phyloP scores from a whole-genome alignment of 805 yeast species.

The Ogataea pini region DNA sequence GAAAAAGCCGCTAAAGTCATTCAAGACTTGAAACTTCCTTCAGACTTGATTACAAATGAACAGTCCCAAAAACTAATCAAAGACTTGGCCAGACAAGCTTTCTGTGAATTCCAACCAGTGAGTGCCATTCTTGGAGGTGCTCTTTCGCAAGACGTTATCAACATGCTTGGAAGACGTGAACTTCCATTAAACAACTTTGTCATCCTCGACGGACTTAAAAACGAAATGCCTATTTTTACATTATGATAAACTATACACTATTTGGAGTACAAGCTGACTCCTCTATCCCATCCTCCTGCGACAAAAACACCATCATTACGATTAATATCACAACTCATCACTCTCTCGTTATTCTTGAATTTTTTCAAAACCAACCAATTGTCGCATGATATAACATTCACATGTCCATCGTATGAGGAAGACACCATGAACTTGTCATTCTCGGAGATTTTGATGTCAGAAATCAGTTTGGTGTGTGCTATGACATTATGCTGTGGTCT shows the following conservation, averaged over 20 bases:
- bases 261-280: slow-evolving; percentile 51
- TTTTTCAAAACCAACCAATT: slow-evolving; percentile 62
- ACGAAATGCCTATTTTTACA: slow-evolving; percentile 76
- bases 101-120: slow-evolving; percentile 74
- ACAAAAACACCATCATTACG: slow-evolving; percentile 45
- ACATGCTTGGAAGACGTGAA: slow-evolving; percentile 72
- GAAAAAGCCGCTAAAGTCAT: slow-evolving; percentile 35
- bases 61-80: slow-evolving; percentile 40
- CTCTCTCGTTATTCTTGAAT: slow-evolving; percentile 63
- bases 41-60: slow-evolving; percentile 35
- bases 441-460: slow-evolving; percentile 58
- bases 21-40: slow-evolving; percentile 46
- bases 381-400: slow-evolving; percentile 66
- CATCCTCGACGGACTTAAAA: slow-evolving; percentile 68
- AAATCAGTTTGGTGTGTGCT: slow-evolving; percentile 73
- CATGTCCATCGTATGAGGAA: slow-evolving; percentile 68
- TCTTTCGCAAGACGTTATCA: slow-evolving; percentile 86
- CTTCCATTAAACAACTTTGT: slow-evolving; percentile 81
- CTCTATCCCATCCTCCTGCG: slow-evolving; percentile 83
- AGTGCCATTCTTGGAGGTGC: slow-evolving; percentile 90
- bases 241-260: slow-evolving; percentile 32
- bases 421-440: slow-evolving; percentile 51
- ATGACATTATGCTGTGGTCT: slow-evolving; percentile 50
- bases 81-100: slow-evolving; percentile 48
- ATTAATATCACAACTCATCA: slow-evolving; percentile 67